Evolutionary conservation across 2,329 filamentous ascomycete species (phyloP).

Genomic region (Tolypocladium amazonense): DNA sequence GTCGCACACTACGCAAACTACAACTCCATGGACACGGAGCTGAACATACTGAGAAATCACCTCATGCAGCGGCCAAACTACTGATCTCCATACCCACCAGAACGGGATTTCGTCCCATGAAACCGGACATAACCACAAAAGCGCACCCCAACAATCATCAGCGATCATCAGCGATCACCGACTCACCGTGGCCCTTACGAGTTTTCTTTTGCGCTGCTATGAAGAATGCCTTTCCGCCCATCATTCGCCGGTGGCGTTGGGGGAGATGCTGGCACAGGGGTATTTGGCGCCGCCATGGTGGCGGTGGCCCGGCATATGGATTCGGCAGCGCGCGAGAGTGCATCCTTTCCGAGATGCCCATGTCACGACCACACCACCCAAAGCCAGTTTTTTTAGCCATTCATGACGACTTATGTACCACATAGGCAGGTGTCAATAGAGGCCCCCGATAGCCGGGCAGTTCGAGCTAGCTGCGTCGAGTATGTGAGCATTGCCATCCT

Average conservation of each 20-base stretch:
- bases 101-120: neutral
- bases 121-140: neutral
- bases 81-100: neutral
- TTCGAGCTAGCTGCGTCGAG: neutral
- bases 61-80: constrained; percentile 1
- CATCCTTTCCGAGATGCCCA: neutral
- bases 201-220: neutral
- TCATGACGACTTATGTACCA: neutral
- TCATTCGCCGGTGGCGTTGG: neutral
- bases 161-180: neutral
- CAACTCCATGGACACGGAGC: constrained; percentile 5
- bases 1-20: constrained; percentile 4
- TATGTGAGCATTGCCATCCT: neutral
- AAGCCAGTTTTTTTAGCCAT: too few relatives aligned
- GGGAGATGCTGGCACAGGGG: neutral
- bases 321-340: neutral
- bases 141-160: neutral
- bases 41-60: constrained; percentile 3
- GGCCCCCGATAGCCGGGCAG: neutral
- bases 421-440: neutral
- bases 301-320: neutral
- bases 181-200: neutral
- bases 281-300: neutral
- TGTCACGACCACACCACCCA: neutral
- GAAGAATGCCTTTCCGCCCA: neutral